Conservation (phyloP, 192 early-diverging fungal species). For the Podochytrium sp. region DNA sequence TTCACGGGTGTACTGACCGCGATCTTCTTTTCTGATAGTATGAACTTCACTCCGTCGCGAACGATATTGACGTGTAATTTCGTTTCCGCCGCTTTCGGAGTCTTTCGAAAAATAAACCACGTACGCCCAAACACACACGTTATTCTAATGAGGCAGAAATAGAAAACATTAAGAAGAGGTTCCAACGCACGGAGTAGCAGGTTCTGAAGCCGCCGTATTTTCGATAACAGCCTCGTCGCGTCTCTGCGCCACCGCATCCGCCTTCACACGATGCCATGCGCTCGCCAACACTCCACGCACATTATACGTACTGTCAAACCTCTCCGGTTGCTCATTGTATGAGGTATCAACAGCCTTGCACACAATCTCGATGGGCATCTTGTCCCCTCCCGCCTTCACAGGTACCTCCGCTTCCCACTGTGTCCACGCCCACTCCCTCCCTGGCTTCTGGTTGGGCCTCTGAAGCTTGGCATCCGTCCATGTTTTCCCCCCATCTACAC, state of each 20-base stretch:
- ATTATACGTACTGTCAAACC: slow-evolving; percentile 49
- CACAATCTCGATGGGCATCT: slow-evolving; percentile 61
- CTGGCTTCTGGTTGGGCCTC: slow-evolving; percentile 23
- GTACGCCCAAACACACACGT: no score
- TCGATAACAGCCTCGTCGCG: no score
- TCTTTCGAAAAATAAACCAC: no score
- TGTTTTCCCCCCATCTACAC: slow-evolving; percentile 71
- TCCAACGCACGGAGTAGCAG: no score
- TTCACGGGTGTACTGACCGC: no score
- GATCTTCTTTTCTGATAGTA: no score
- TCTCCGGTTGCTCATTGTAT: slow-evolving; percentile 87
- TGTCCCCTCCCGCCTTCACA: slow-evolving; percentile 26
- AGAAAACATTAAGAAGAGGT: no score
- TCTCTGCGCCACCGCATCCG: not conserved
- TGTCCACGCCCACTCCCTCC: slow-evolving; percentile 79
- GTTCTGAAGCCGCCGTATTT: no score
- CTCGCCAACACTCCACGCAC: slow-evolving; percentile 48
- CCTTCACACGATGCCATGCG: slow-evolving; percentile 53
- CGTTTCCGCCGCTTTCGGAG: no score
- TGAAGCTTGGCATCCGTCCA: slow-evolving; percentile 69
- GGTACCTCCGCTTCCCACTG: slow-evolving; percentile 73
- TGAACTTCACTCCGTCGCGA: no score
- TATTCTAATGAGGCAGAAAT: no score
- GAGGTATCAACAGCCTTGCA: slow-evolving; percentile 83
- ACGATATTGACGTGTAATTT: no score